Percentiles rank a stretch among this genome's conserved stretches.
Conservation (phyloP, 2,329 filamentous ascomycete species). For the Decorospora gaudefroyi region DNA sequence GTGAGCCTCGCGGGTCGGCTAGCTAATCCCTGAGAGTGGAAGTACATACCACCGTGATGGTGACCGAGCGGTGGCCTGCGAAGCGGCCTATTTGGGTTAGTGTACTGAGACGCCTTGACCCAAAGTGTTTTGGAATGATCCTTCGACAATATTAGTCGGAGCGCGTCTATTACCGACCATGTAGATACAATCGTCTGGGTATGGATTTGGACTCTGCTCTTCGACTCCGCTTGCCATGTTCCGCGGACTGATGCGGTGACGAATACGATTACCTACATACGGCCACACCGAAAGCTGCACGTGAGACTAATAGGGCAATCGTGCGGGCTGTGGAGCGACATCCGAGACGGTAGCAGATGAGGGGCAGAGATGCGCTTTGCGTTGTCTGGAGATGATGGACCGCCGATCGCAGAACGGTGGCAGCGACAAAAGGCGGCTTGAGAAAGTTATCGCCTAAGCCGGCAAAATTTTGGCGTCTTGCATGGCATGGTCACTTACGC, state of each 20-base stretch:
- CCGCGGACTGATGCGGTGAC: no score
- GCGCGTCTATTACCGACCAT: constrained; percentile 21
- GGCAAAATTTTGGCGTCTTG: constrained; percentile 13
- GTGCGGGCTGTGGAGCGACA: constrained; percentile 33
- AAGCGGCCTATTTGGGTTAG: constrained; percentile 32
- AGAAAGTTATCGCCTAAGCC: constrained; percentile 19
- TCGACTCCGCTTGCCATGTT: no score
- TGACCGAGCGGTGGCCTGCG: constrained; percentile 35
- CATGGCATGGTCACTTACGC: constrained; percentile 9
- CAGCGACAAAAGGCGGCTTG: constrained; percentile 20
- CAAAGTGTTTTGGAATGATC: constrained; percentile 18
- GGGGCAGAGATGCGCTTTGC: constrained; percentile 25
- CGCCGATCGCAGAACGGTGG: constrained; percentile 31
- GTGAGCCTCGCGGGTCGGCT: constrained; percentile 42
- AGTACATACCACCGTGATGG: constrained; percentile 40
- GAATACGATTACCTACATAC: no score
- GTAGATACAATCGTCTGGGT: no score
- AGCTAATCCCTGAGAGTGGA: constrained; percentile 34
- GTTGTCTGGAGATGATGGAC: constrained; percentile 33
- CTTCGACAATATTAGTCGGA: constrained; percentile 21
- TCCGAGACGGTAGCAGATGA: constrained; percentile 34
- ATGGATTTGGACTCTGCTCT: no score
- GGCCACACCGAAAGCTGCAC: constrained; percentile 14
- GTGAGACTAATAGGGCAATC: constrained; percentile 9
- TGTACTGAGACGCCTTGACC: constrained; percentile 30